Evolutionary conservation across 1,139 yeast genomes (phyloP).

Genomic region (Eremothecium coryli): DNA sequence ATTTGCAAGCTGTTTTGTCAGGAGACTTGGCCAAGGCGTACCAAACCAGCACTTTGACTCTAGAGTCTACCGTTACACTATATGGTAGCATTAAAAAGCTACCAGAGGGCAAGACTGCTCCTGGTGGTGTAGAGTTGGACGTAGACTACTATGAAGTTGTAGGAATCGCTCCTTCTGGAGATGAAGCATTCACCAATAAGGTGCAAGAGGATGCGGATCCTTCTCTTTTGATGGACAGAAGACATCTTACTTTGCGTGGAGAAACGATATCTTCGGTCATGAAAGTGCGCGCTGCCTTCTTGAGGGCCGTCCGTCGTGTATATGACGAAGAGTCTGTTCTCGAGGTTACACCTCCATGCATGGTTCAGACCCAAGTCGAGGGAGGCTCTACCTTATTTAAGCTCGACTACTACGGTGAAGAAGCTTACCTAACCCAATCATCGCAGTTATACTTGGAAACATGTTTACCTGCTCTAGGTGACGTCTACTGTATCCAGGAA

Average conservation of each 20-base stretch:
- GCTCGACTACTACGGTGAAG: constrained; percentile 92
- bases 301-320: constrained; percentile 66
- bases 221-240: constrained; percentile 80
- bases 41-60: constrained; percentile 72
- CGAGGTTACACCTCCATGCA: constrained; percentile 98
- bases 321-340: constrained; percentile 64
- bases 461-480: constrained; percentile 91
- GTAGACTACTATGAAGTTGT: constrained; percentile 84
- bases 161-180: constrained; percentile 94
- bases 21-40: constrained; percentile 92
- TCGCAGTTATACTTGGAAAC: constrained; percentile 97
- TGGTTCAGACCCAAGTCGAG: constrained; percentile 99
- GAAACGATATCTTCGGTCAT: constrained; percentile 89
- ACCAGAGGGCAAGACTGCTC: constrained; percentile 95
- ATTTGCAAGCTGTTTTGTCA: constrained; percentile 71
- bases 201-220: constrained; percentile 93
- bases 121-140: constrained; percentile 91
- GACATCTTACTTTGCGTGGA: constrained; percentile 92
- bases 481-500: constrained; percentile 95
- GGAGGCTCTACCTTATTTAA: constrained; percentile 96
- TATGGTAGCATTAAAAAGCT: constrained; percentile 74
- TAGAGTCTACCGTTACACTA: constrained; percentile 74
- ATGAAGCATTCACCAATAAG: constrained; percentile 89
- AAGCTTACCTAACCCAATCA: constrained; percentile 92
- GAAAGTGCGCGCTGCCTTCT: constrained; percentile 83